phyloP scores from a whole-genome alignment of 2,329 filamentous ascomycete species.

The Scorias spongiosa region DNA sequence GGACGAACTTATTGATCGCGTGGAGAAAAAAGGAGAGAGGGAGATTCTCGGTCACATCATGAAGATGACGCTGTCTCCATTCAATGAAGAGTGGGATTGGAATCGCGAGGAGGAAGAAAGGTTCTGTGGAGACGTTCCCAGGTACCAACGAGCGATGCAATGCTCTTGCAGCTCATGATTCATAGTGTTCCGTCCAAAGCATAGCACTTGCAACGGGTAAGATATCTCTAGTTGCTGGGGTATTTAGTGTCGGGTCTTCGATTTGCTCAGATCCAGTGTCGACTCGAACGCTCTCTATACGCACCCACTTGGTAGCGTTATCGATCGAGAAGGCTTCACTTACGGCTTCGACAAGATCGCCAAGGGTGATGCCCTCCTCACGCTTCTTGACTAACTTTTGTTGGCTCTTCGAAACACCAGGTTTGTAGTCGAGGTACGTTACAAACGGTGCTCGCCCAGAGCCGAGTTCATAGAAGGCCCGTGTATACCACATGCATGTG shows the following conservation, averaged over 20 bases:
- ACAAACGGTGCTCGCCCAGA: constrained; percentile 11
- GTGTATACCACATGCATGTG: constrained; percentile 9
- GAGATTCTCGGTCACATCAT: constrained; percentile 64
- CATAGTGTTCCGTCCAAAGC: neutral
- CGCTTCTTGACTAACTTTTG: constrained; percentile 5
- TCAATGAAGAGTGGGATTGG: constrained; percentile 59
- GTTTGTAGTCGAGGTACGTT: constrained; percentile 10
- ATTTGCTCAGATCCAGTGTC: neutral
- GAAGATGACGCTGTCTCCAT: constrained; percentile 72
- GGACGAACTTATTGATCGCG: constrained; percentile 79
- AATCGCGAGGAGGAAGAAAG: constrained; percentile 61
- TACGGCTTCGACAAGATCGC: constrained; percentile 9
- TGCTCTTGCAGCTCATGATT: constrained; percentile 73
- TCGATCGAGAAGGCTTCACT: constrained; percentile 13
- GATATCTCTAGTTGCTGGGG: neutral
- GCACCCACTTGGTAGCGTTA: neutral
- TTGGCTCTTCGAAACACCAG: constrained; percentile 5
- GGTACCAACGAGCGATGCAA: constrained; percentile 64
- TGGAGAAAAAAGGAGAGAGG: constrained; percentile 70
- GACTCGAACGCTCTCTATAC: neutral
- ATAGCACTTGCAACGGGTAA: neutral
- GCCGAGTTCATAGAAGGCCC: constrained; percentile 12
- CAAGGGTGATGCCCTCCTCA: constrained; percentile 7
- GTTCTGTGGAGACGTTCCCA: constrained; percentile 76
- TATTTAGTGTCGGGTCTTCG: neutral